Conservation (phyloP, 768 basidiomycete species). For the Suillus subluteus region DNA sequence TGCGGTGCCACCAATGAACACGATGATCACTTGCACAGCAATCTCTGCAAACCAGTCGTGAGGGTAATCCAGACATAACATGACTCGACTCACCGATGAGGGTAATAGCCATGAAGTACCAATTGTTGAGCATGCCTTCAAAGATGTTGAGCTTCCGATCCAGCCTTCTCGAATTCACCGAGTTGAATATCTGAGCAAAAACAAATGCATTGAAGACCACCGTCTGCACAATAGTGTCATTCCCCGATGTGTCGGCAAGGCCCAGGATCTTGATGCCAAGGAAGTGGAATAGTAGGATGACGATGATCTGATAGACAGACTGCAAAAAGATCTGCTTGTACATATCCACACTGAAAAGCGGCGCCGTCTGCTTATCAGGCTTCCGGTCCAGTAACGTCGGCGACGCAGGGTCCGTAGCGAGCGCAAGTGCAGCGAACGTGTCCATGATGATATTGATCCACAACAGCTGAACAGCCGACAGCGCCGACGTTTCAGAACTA, state of each 20-base stretch:
- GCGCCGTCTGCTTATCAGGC: conserved; percentile 87
- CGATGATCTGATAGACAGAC: conserved; percentile 79
- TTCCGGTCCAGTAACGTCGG: conserved; percentile 81
- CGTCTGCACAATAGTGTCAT: conserved; percentile 65
- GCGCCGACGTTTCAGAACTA: conserved; percentile 72
- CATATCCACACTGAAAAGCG: conserved; percentile 92
- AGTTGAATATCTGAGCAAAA: conserved; percentile 97
- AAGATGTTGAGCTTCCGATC: conserved; percentile 90
- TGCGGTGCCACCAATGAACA: conserved; percentile 88
- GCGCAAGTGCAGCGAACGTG: conserved; percentile 95
- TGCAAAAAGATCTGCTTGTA: conserved; percentile 95
- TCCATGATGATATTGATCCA: conserved; percentile 99
- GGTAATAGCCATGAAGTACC: conserved; percentile 85
- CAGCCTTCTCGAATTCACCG: conserved; percentile 86
- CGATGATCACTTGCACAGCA: conserved; percentile 82
- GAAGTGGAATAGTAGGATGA: conserved; percentile 92
- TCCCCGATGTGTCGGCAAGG: conserved; percentile 38
- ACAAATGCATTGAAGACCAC: conserved; percentile 99
- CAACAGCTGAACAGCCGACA: conserved; percentile 93
- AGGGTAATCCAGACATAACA: conserved; percentile 7
- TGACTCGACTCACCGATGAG: conserved; percentile 64
- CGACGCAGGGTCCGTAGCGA: conserved; percentile 95
- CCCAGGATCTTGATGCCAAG: conserved; percentile 73
- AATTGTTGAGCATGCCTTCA: conserved; percentile 77
- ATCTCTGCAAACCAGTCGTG: conserved; percentile 60